Conservation (phyloP, 352 stramenopile species). For the Globisporangium parvum region DNA sequence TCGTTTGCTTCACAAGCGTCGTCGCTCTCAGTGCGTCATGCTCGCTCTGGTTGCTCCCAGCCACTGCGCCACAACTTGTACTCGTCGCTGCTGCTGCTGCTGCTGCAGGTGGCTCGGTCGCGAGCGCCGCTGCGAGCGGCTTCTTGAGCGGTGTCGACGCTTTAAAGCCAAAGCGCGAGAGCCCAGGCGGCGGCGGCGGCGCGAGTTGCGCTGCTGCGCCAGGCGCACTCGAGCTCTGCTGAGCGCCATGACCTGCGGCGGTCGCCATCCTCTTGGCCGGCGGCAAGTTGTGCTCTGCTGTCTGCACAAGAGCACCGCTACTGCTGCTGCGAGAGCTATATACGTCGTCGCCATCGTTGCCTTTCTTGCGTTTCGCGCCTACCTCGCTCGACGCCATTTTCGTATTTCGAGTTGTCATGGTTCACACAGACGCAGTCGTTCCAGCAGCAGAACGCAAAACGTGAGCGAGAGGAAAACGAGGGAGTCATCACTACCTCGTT, state of each 20-base stretch:
- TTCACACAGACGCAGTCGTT: no score
- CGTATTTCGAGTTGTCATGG: no score
- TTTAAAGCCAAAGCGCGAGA: conserved; percentile 28
- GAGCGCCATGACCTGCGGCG: conserved; percentile 2
- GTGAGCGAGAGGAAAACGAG: no score
- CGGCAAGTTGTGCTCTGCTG: conserved; percentile 6
- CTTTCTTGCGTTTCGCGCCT: conserved; percentile 15
- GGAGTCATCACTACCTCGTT: no score
- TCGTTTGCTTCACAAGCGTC: no score
- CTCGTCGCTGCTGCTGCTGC: not conserved
- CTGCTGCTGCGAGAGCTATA: conserved; percentile 2
- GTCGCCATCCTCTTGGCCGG: conserved; percentile 10
- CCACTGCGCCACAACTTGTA: not conserved
- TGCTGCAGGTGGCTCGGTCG: conserved; percentile 7
- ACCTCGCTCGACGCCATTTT: not conserved
- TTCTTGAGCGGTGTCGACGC: not conserved
- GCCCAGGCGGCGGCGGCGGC: not conserved
- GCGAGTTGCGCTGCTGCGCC: not conserved
- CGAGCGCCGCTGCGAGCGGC: not conserved
- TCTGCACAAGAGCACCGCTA: not conserved
- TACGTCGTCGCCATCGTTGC: no score
- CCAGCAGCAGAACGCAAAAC: no score
- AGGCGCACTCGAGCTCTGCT: conserved; percentile 6
- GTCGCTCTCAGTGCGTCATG: conserved; percentile 6
- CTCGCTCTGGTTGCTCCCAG: conserved; percentile 21